Base-by-base conservation (phyloP, 2,329 filamentous ascomycete genomes). In the Arthrobotrys musiformis region DNA sequence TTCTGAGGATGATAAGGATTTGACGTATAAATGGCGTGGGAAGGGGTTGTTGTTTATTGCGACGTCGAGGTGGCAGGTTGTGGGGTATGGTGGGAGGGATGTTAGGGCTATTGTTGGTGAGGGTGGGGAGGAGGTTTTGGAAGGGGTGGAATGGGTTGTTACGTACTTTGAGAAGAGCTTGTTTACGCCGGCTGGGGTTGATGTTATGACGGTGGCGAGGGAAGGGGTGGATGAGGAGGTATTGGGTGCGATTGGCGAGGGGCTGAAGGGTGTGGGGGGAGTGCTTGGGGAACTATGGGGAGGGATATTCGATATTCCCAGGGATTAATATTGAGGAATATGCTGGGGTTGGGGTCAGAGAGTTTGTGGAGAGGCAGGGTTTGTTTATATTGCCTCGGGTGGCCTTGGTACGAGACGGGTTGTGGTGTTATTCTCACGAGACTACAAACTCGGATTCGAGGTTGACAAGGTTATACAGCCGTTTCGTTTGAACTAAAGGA, bases 91-190 rank as follows among this genome's bases (percentile, higher is more conserved):
- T 4, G 87, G 90, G 81, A 84, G 85, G 22, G 82, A 84, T 13
- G 85, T 82, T 33, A 84, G 84, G 0, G 81, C 68, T 30, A 78
- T 79, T 2, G 24, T 13, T 11, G 30, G 19, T 26, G 54, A 58
- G 5, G 33, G 17, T 8, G 50, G 54, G 17, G 80, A 80, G 60
- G 81, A 81, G 1, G 50, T 64, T 5, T n/a, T 76, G 37, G 30
- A 70, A 8, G 80, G 79, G 6, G 84, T 83, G 83, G 86, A 87
- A 80, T 97, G 92, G 92, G 89, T 88, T 0, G 92, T 97, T 13
- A 96, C 92, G 3, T 94, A 91, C 86, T 97, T 97, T 83, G 90
- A 90, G 79, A 90, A 92, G 81, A 96, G 92, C 24, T 80, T 94
- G 50, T 96, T 97, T 80, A 95, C 93, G 5, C 91, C 91, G 79